Conservation (phyloP, 2,329 filamentous ascomycete genomes). For the Aspergillus pseudoterreus region DNA sequence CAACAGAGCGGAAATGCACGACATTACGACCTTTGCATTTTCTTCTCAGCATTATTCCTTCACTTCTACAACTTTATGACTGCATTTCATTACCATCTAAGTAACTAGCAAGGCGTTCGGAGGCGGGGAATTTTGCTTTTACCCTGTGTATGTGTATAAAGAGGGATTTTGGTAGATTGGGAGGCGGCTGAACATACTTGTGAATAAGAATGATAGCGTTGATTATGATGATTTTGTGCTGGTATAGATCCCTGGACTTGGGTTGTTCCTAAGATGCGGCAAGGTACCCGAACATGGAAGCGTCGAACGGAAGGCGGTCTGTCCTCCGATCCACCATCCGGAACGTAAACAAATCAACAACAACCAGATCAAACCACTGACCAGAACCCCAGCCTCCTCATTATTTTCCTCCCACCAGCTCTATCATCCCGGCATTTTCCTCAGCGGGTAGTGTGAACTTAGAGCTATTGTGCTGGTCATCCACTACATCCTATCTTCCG, state of each 20-base stretch:
- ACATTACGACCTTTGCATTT: background rate
- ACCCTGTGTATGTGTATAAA: constrained; percentile 6
- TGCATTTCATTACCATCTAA: constrained; percentile 7
- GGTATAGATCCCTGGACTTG: background rate
- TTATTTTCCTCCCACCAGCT: constrained; percentile 9
- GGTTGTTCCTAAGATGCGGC: background rate
- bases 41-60: constrained; percentile 5
- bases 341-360: constrained; percentile 17
- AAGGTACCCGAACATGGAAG: background rate
- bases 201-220: no score
- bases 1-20: background rate
- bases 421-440: background rate
- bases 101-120: constrained; percentile 26
- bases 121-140: constrained; percentile 2
- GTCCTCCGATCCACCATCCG: constrained; percentile 8
- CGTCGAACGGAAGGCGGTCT: constrained; percentile 11
- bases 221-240: no score
- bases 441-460: background rate
- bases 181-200: background rate
- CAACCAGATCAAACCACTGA: constrained; percentile 9
- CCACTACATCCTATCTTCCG: background rate
- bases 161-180: background rate
- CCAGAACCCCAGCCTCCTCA: constrained; percentile 17
- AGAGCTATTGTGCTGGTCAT: background rate
- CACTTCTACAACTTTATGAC: constrained; percentile 3